Evolutionary conservation across 1,284 basidiomycete genomes (phyloP), one percentile per base, ranked within the genome.

Genomic region (Ustilago trichophora): DNA sequence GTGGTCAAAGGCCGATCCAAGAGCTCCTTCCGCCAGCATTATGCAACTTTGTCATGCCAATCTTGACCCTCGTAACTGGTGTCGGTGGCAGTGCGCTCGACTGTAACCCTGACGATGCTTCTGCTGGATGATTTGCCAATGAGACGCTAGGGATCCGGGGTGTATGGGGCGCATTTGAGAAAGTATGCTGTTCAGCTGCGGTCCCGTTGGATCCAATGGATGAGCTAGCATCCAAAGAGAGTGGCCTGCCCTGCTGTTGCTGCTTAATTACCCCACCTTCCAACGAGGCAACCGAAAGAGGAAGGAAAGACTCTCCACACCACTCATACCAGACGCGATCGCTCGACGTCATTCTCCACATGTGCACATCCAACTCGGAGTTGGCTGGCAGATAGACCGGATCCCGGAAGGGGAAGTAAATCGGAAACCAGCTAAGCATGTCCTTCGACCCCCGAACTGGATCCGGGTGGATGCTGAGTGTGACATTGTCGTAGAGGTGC

Each of bases 401-500:
- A 73, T 95, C 91, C 89, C 63, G 56, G 50, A 84, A 79, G 1
- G 95, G 95, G 83, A 99, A 96, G 84, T 93, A 97, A 27, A 98
- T 84, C 0, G 96, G 96, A 84, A 99, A 99, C 96, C 96, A 99
- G 76, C 92, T 95, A 60, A 98, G 85, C 95, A 98, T 98, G 73
- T 98, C 90, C 72, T 91, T 56, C 91, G 15, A 87, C 83, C 51
- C 91, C 88, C 82, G 90, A 90, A 42, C 89, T 3, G 63, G 88
- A 53, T 93, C 88, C 0, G 96, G 96, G 80, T 97, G 93, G 43
- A 96, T 99, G 73, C 92, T 96, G 31, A 98, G 84, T 0, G 91
- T 91, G 18, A 98, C 86, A 70, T 90, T 89, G 33, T 88, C 88
- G 80, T 97, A 99, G 5, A 98, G 84, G 25, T 92, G 88, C 0